Evolutionary conservation across 208 protist species (phyloP).

Genomic region (Leishmania turanica): DNA sequence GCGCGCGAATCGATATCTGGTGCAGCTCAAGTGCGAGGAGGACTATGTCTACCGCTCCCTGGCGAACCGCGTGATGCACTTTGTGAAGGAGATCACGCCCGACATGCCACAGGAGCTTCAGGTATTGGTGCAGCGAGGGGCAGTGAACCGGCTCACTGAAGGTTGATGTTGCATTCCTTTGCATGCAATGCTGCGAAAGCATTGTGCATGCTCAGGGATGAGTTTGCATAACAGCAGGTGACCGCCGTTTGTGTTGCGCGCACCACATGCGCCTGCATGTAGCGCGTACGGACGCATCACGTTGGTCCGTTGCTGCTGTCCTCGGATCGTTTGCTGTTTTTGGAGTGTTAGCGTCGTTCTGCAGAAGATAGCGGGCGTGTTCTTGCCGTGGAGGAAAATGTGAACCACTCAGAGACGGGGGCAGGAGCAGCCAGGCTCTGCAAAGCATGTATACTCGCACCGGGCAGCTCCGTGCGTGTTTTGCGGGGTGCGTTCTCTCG

Average conservation of each 20-base stretch:
- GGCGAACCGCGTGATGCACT: slow-evolving; percentile 75
- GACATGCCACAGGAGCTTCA: slow-evolving; percentile 88
- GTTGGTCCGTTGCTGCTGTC: neutral
- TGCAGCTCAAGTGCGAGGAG: slow-evolving; percentile 75
- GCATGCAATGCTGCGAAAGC: neutral
- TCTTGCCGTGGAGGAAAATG: neutral
- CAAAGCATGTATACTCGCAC: neutral
- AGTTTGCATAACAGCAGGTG: neutral
- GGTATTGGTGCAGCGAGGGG: slow-evolving; percentile 74
- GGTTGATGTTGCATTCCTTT: neutral
- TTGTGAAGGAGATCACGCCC: slow-evolving; percentile 91
- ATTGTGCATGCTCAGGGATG: neutral
- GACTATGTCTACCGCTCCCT: slow-evolving; percentile 83
- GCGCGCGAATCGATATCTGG: slow-evolving; percentile 85
- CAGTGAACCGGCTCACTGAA: slow-evolving; percentile 35
- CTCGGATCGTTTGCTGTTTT: neutral
- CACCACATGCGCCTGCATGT: neutral
- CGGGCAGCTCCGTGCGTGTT: neutral
- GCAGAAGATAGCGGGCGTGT: neutral
- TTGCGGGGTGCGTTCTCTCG: neutral
- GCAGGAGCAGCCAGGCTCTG: neutral
- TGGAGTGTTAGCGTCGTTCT: neutral
- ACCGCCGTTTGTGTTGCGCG: neutral
- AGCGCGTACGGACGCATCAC: too few species aligned
- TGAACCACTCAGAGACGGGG: neutral